Conservation (phyloP, 2,329 filamentous ascomycete species). For the Diplodia seriata region DNA sequence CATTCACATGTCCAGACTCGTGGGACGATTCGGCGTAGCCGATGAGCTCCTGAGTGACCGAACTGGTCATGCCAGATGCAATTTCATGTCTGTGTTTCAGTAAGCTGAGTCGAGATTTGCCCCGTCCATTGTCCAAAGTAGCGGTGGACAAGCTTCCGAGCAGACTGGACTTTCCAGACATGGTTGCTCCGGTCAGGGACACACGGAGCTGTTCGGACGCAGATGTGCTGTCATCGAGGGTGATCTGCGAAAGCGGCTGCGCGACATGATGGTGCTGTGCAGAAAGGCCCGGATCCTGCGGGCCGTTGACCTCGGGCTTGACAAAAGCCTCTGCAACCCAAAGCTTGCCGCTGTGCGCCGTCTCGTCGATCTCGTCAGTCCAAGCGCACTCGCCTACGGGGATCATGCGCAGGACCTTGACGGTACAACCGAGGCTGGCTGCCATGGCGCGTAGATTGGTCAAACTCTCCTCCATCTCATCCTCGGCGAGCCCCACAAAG, state of each 20-base stretch:
- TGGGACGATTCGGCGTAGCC: conserved; percentile 65
- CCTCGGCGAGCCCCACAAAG: conserved; percentile 83
- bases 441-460: conserved; percentile 88
- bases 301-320: conserved; percentile 68
- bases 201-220: conserved; percentile 74
- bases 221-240: conserved; percentile 32
- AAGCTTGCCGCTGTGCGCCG: conserved; percentile 56
- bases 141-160: conserved; percentile 88
- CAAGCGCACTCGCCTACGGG: conserved; percentile 86
- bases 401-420: conserved; percentile 82
- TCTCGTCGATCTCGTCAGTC: conserved; percentile 53
- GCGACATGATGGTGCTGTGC: conserved; percentile 18
- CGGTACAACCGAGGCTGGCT: conserved; percentile 83
- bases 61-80: conserved; percentile 88
- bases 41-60: conserved; percentile 90
- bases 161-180: conserved; percentile 90
- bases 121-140: conserved; percentile 87
- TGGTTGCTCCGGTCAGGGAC: conserved; percentile 86
- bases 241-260: conserved; percentile 24
- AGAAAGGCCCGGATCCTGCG: background rate
- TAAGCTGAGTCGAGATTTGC: conserved; percentile 85
- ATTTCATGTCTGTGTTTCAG: conserved; percentile 95
- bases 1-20: conserved; percentile 36
- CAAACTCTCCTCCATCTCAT: conserved; percentile 92
- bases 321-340: conserved; percentile 92